phyloP scores from a whole-genome alignment of 352 stramenopile species.

The Globisporangium solare region DNA sequence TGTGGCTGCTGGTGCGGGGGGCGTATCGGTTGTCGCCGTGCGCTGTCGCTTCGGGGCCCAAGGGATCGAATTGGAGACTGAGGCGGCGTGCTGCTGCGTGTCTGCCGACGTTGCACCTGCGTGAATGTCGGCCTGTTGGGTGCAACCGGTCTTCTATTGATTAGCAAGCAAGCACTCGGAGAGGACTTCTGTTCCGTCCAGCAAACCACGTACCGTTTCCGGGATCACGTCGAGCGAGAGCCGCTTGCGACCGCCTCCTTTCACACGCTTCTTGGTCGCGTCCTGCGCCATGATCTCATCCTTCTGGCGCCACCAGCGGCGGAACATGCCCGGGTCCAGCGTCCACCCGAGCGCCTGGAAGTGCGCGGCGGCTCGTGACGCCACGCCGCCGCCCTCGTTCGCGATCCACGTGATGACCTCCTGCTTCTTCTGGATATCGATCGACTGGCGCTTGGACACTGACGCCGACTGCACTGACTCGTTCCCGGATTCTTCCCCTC shows the following conservation, averaged over 20 bases:
- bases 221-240: background rate
- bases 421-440: constrained; percentile 13
- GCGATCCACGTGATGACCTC: constrained; percentile 10
- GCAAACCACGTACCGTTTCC: no score
- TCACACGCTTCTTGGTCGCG: constrained; percentile 10
- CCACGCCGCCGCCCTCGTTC: constrained; percentile 10
- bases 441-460: constrained; percentile 3
- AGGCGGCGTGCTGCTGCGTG: background rate
- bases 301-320: constrained; percentile 11
- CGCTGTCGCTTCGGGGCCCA: constrained; percentile 6
- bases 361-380: constrained; percentile 9
- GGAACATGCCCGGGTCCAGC: constrained; percentile 6
- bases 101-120: constrained; percentile 3
- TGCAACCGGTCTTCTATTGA: background rate
- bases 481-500: background rate
- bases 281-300: constrained; percentile 10
- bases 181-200: constrained; percentile 5
- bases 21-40: background rate
- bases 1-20: background rate
- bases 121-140: constrained; percentile 7
- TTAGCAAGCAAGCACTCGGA: background rate
- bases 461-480: no score
- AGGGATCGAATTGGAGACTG: constrained; percentile 11
- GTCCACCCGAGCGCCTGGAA: constrained; percentile 9
- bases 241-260: constrained; percentile 9